Conservation (phyloP, 1,284 basidiomycete genomes). For the Veloboletus limbatus region DNA sequence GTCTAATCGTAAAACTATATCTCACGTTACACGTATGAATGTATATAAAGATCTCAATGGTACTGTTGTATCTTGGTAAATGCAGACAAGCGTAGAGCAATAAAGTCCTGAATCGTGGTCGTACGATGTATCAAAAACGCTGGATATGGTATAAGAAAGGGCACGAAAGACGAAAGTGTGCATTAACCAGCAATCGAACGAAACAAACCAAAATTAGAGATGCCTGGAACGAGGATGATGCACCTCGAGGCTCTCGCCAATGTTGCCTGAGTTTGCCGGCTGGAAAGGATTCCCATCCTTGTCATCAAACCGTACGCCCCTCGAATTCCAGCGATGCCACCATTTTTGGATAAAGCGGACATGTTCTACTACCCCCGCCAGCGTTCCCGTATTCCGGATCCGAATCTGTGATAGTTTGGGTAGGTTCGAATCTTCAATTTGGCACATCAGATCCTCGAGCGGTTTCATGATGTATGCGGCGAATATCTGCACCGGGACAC, state of each 20-base stretch:
- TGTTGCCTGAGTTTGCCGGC: slow-evolving; percentile 18
- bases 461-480: slow-evolving; percentile 37
- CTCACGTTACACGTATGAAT: neutral
- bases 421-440: slow-evolving; percentile 37
- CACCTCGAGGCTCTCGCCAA: neutral
- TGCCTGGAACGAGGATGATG: neutral
- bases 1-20: no score
- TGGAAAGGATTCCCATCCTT: slow-evolving; percentile 36
- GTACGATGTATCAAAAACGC: neutral
- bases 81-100: neutral
- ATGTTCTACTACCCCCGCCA: slow-evolving; percentile 35
- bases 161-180: neutral
- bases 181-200: neutral
- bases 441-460: slow-evolving; percentile 37
- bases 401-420: slow-evolving; percentile 39
- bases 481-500: slow-evolving; percentile 30
- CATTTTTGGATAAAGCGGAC: slow-evolving; percentile 35
- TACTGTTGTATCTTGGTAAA: neutral
- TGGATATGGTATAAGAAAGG: neutral
- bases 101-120: neutral
- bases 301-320: slow-evolving; percentile 39
- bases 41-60: neutral
- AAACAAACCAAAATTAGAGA: neutral
- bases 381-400: slow-evolving; percentile 39
- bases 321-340: slow-evolving; percentile 37